Conservation (phyloP, 352 stramenopile species). For the Pythium aristosporum region DNA sequence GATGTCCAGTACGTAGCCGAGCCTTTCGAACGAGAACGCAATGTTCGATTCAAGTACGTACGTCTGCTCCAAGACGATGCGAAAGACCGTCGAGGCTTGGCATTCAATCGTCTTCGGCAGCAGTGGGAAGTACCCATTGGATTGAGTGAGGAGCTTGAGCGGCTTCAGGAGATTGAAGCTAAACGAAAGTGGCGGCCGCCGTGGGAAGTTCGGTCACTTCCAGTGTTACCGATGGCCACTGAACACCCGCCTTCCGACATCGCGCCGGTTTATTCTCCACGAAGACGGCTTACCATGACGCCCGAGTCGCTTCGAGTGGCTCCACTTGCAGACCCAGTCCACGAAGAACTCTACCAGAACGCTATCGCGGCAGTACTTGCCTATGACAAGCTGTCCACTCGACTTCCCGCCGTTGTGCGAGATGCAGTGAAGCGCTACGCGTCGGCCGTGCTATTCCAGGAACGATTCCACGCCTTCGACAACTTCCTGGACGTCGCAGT, state of each 20-base stretch:
- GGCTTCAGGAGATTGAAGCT: slow-evolving; percentile 39
- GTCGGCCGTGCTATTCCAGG: slow-evolving; percentile 42
- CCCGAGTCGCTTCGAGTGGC: neutral
- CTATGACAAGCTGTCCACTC: slow-evolving; percentile 41
- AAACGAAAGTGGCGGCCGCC: slow-evolving; percentile 25
- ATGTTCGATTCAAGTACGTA: slow-evolving; percentile 40
- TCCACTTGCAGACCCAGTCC: neutral
- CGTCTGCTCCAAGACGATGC: slow-evolving; percentile 35
- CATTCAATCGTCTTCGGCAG: slow-evolving; percentile 34
- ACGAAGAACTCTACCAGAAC: slow-evolving; percentile 40
- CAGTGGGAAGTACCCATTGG: slow-evolving; percentile 37
- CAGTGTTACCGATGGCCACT: neutral
- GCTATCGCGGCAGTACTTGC: slow-evolving; percentile 27
- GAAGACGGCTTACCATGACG: neutral
- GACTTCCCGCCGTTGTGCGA: slow-evolving; percentile 14
- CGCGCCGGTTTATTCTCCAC: neutral
- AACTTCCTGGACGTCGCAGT: slow-evolving; percentile 35
- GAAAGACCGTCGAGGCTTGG: slow-evolving; percentile 10
- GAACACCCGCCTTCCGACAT: neutral
- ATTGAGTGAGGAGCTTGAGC: slow-evolving; percentile 34
- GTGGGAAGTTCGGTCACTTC: slow-evolving; percentile 27
- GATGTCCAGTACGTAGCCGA: slow-evolving; percentile 54
- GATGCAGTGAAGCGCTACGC: slow-evolving; percentile 25
- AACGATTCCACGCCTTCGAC: slow-evolving; percentile 69
- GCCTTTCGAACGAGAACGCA: slow-evolving; percentile 43